Evolutionary conservation across 2,329 filamentous ascomycete species (phyloP), one percentile per base, ranked within the genome.

Genomic region (Aspergillus transmontanensis): DNA sequence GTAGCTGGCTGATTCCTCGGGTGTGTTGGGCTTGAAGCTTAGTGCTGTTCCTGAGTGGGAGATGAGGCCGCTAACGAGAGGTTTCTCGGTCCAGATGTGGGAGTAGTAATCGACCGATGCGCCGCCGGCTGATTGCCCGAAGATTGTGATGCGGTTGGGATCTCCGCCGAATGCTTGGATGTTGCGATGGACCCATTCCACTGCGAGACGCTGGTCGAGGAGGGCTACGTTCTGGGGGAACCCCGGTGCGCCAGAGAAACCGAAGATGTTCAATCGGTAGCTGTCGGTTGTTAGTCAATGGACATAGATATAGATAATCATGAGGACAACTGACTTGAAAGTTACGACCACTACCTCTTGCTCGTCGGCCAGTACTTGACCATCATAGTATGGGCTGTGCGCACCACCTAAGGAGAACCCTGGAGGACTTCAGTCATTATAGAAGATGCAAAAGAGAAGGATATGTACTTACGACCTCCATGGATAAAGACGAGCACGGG

Each of bases 161-260:
- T 85, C 81, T 19, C 85, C 85, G 21, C 84, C 84, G 65, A 87
- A 87, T 0, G 73, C 72, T 10, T 69, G 78, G 28, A 86, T 82
- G 68, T 86, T 85, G 50, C 80, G 75, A 3, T 76, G 76, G 0
- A 84, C 72, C 85, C 85, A 87, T 71, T 86, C 81, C 0, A 86
- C 69, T 0, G 82, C 84, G 16, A 80, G 67, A 2, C 85, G 79
- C 67, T 86, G 84, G 64, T 87, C 85, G 6, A 81, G 76, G 6
- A 87, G 71, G 1, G 84, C 85, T 2, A 84, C 69, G 62, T 87
- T 87, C 16, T 67, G 66, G 6, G 66, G 57, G 9, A 64, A 57
- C 19, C 71, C 74, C 6, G 73, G 70, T 19, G 77, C 76, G 12
- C 74, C 73, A 0, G 78, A 74, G 63, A 80, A 81, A 6, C 80